Base-by-base conservation (phyloP, 179 eudicot genomes). In the Corrigiola litoralis region DNA sequence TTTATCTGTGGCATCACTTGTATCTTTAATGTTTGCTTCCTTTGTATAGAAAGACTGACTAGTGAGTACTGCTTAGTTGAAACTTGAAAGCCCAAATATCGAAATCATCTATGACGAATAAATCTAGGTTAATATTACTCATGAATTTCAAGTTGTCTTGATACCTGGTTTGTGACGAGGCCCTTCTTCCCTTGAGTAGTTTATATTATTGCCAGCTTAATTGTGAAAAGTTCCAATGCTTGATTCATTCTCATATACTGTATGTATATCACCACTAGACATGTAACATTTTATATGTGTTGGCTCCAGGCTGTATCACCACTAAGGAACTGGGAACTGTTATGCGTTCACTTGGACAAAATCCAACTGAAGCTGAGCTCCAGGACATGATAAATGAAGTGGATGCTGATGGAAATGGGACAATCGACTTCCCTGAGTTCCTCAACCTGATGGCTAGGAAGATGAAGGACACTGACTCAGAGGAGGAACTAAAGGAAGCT, bases 401-500 rank as follows among this genome's bases (percentile, higher is more conserved):
- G 8, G 74, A 70, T 44, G 68, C 68, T 37, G 74, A 70, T 46
- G 74, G 74, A 42, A 70, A 70, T 13, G 74, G 74, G 5, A 70
- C 74, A n/a, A 70, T 70, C 14, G 74, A 69, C 62, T 69, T 69
- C 61, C 73, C 73, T 1, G 73, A 69, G 42, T 69, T 69, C 61
- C 73, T 69, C 48, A 70, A 70, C 63, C 68, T 70, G 29, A 70
- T 70, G 74, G 74, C 74, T 4, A 53, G 63, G 48, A 70, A 70
- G 61, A 70, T 70, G 74, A 80, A 80, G 72, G 84, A 80, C 67
- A 77, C 81, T 14, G 84, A 80, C 60, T 80, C 84, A 3, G 84
- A 80, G 78, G 84, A 80, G 61, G 84, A 80, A 66, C 78, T 80
- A 12, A 80, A 76, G 69, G 84, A 80, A 68, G 84, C 84, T 63